phyloP scores from a whole-genome alignment of 2,329 filamentous ascomycete species.

The Purpureocillium lavendulum region DNA sequence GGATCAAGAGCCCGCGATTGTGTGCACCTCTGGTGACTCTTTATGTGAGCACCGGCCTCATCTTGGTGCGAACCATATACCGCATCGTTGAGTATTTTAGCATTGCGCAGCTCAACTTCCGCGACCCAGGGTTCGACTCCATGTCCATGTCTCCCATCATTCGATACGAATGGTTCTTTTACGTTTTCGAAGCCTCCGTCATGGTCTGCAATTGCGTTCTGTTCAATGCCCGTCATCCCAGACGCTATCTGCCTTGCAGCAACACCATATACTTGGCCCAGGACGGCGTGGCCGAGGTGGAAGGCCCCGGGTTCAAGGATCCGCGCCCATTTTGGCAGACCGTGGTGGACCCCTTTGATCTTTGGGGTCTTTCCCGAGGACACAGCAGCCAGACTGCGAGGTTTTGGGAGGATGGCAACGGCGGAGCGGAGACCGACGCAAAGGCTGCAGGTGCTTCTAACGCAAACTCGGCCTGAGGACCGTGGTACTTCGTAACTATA shows the following conservation, averaged over 20 bases:
- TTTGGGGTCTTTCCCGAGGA: neutral
- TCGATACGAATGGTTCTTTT: constrained; percentile 53
- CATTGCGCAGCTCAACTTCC: constrained; percentile 29
- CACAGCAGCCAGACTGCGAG: neutral
- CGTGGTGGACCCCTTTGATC: neutral
- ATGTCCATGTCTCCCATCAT: constrained; percentile 32
- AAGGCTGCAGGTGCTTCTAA: too few relatives aligned
- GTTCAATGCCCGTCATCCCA: constrained; percentile 15
- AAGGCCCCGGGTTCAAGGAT: neutral
- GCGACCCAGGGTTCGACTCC: constrained; percentile 27
- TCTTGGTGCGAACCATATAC: constrained; percentile 47
- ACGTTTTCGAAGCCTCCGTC: constrained; percentile 44
- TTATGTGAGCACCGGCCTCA: constrained; percentile 39
- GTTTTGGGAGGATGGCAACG: neutral
- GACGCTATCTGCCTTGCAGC: neutral
- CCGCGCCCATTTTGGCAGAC: neutral
- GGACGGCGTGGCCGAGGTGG: neutral
- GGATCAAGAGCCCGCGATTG: neutral
- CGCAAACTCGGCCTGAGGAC: too few relatives aligned
- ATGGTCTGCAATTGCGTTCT: constrained; percentile 44
- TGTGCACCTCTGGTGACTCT: constrained; percentile 24
- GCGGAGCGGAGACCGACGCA: neutral
- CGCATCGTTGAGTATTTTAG: constrained; percentile 52
- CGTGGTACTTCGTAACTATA: too few relatives aligned
- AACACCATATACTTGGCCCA: neutral